Conservation (phyloP, 768 basidiomycete genomes). For the Lactarius deliciosus region DNA sequence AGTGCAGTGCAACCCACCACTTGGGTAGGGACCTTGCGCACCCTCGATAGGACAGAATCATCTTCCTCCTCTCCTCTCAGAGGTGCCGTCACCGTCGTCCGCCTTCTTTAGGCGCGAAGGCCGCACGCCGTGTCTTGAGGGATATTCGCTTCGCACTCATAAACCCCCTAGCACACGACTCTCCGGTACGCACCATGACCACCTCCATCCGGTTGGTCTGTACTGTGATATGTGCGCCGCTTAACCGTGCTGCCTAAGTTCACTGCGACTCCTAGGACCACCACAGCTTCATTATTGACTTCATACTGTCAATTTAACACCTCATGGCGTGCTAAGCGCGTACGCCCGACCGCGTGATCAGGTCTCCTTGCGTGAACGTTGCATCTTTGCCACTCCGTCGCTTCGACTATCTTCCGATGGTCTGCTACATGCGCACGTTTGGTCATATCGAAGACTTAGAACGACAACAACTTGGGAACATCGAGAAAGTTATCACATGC, state of each 20-base stretch:
- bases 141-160: background rate
- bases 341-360: slow-evolving; percentile 4
- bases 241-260: background rate
- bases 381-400: background rate
- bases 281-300: background rate
- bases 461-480: background rate
- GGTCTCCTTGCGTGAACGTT: background rate
- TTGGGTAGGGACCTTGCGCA: slow-evolving; percentile 13
- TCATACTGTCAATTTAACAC: background rate
- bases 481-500: background rate
- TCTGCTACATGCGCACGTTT: background rate
- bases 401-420: background rate
- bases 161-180: background rate
- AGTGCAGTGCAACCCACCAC: background rate
- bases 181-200: background rate
- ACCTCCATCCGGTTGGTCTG: background rate
- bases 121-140: background rate
- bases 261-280: background rate
- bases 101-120: background rate
- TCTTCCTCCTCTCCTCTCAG: background rate
- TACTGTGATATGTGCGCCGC: background rate
- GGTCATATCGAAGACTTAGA: background rate
- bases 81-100: background rate
- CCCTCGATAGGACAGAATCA: background rate
- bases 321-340: background rate